Evolutionary conservation across 805 yeast genomes (phyloP).

Genomic region (Kodamaea leandrae): DNA sequence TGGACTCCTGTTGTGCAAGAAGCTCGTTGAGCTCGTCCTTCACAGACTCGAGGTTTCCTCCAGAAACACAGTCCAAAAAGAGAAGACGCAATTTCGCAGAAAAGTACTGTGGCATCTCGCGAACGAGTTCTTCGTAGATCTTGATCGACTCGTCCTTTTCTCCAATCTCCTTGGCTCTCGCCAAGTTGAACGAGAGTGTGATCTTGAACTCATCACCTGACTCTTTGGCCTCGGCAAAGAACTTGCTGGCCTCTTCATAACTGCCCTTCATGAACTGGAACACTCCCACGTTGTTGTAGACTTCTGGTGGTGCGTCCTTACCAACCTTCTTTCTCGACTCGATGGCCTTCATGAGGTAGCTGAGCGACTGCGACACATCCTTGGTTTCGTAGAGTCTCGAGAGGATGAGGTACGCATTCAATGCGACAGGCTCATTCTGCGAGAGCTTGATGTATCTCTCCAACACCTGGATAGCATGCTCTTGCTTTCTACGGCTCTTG

Average conservation of each 20-base stretch:
- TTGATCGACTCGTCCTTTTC: conserved; percentile 37
- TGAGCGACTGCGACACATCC: conserved; percentile 66
- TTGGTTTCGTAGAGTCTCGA: conserved; percentile 67
- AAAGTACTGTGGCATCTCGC: conserved; percentile 63
- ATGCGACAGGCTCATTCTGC: conserved; percentile 57
- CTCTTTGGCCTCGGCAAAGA: conserved; percentile 51
- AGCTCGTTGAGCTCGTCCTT: conserved; percentile 55
- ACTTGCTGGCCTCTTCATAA: conserved; percentile 52
- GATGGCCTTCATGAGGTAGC: conserved; percentile 58
- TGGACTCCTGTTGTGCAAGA: conserved; percentile 51
- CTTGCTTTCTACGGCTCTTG: conserved; percentile 37
- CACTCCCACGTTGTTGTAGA: conserved; percentile 83
- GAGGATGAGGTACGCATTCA: conserved; percentile 65
- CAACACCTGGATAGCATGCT: conserved; percentile 57
- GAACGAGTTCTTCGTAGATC: conserved; percentile 56
- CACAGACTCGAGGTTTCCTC: conserved; percentile 42
- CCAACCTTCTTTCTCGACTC: conserved; percentile 44
- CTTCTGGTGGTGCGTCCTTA: conserved; percentile 52
- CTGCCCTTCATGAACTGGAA: conserved; percentile 68
- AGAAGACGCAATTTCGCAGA: conserved; percentile 73
- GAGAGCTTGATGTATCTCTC: conserved; percentile 70
- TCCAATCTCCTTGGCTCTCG: conserved; percentile 63
- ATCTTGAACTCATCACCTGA: conserved; percentile 32
- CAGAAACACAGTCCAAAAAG: conserved; percentile 54
- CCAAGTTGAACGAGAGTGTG: conserved; percentile 59